Percentiles rank a stretch among this genome's conserved stretches.
phyloP scores from a whole-genome alignment of 2,329 filamentous ascomycete species.

The Cercospora sp. region DNA sequence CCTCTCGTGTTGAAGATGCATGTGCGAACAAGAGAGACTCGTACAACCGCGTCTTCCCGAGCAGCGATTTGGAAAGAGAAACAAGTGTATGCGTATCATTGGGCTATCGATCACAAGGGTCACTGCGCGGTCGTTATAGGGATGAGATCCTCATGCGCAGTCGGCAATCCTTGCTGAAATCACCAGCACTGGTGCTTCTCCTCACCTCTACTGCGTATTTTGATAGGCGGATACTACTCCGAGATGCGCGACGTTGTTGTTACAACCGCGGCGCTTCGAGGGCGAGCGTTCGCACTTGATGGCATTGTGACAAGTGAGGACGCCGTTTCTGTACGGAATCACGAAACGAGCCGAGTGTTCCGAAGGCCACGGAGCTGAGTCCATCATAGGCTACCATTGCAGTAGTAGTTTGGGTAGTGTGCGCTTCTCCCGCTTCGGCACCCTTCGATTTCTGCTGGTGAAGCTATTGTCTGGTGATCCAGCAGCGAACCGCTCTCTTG shows the following conservation, averaged over 20 bases:
- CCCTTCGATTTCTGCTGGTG: background rate
- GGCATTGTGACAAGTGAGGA: background rate
- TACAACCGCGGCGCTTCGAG: background rate
- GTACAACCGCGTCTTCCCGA: background rate
- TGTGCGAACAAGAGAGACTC: background rate
- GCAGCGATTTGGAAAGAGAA: background rate
- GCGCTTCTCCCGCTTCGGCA: background rate
- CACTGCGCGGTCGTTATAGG: background rate
- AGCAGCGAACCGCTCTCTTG: background rate
- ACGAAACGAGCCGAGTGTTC: background rate
- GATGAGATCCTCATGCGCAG: background rate
- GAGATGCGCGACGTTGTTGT: background rate
- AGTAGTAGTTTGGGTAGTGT: background rate
- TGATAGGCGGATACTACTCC: background rate
- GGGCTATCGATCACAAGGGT: background rate
- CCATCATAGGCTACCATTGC: background rate
- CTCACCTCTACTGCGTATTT: background rate
- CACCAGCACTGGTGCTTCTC: background rate
- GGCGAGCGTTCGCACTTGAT: background rate
- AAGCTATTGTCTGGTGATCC: background rate
- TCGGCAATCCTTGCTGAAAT: constrained; percentile 5
- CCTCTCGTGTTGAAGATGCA: background rate
- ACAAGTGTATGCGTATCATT: background rate
- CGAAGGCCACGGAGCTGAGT: constrained; percentile 1
- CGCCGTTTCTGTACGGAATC: background rate